Evolutionary conservation across 805 yeast species (phyloP).

Genomic region (Candida insectalens): DNA sequence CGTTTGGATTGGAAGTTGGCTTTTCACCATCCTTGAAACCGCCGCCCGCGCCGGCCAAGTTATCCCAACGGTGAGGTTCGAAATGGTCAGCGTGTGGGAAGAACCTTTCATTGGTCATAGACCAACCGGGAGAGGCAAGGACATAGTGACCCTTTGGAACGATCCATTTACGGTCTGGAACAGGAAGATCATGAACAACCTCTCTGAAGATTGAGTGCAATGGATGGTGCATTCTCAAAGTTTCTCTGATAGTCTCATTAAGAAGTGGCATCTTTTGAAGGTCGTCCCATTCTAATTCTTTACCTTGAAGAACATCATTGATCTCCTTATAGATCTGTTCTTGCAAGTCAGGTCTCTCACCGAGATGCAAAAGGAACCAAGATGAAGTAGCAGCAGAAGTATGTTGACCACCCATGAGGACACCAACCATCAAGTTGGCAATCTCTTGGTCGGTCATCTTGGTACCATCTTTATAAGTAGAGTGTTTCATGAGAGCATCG

Average conservation of each 20-base stretch:
- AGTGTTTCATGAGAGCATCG: slow-evolving; percentile 73
- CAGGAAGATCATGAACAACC: slow-evolving; percentile 67
- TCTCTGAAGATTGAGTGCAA: slow-evolving; percentile 92
- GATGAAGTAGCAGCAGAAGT: slow-evolving; percentile 94
- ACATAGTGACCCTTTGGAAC: slow-evolving; percentile 89
- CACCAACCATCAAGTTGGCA: slow-evolving; percentile 88
- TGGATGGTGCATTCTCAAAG: slow-evolving; percentile 93
- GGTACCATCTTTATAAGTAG: slow-evolving; percentile 88
- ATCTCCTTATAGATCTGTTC: slow-evolving; percentile 75
- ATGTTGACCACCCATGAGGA: slow-evolving; percentile 98
- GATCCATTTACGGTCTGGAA: slow-evolving; percentile 69
- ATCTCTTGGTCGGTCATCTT: slow-evolving; percentile 93
- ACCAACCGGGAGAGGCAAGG: slow-evolving; percentile 88
- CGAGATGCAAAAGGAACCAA: slow-evolving; percentile 88
- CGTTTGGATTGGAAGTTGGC: slow-evolving; percentile 22
- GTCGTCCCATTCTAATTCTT: slow-evolving; percentile 71
- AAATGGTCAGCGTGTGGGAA: slow-evolving; percentile 69
- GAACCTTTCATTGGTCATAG: slow-evolving; percentile 65
- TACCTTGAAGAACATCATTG: slow-evolving; percentile 46
- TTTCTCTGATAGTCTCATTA: slow-evolving; percentile 82
- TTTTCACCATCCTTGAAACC: slow-evolving; percentile 17
- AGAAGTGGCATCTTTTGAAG: slow-evolving; percentile 73
- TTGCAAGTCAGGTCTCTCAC: slow-evolving; percentile 78
- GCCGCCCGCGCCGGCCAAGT: slow-evolving; percentile 18
- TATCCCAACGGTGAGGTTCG: slow-evolving; percentile 85